These are phyloP conservation scores for Selenicereus undatus DNA, from an alignment of 148 eudicot genomes.

Conservation along the genomic window DNA sequence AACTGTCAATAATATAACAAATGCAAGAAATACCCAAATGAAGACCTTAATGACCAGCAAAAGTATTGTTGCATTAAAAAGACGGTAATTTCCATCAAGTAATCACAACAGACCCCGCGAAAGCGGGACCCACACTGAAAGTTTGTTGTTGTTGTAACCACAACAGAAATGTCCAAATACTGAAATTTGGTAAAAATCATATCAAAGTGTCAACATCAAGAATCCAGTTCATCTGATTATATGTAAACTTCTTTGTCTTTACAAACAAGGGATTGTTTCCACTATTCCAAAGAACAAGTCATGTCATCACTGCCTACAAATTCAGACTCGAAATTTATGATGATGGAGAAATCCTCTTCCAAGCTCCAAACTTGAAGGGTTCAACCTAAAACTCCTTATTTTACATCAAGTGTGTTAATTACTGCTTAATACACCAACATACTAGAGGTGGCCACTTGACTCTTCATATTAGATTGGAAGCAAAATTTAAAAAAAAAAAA, in stretches of 20 bases:
- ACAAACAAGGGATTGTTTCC: neutral
- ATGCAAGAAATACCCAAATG: neutral
- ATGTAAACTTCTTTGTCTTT: no score
- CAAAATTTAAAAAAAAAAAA: neutral
- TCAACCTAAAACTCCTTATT: no score
- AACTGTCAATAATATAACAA: neutral
- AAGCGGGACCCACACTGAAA: no score
- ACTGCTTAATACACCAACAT: no score
- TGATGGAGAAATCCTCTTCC: neutral
- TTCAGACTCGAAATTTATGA: neutral
- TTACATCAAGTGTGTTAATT: no score
- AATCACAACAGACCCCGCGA: neutral
- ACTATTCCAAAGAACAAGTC: no score
- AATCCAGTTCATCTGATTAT: no score
- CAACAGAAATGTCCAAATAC: neutral
- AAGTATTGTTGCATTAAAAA: neutral
- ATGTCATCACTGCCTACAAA: neutral
- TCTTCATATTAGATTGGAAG: neutral
- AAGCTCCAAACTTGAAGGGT: no score
- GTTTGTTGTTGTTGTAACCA: no score
- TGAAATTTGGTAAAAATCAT: neutral
- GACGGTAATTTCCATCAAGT: neutral
- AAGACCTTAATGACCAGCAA: neutral
- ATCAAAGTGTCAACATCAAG: neutral
- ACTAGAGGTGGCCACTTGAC: no score